These are phyloP conservation scores for Fulvia fulva DNA, from an alignment of 2,329 filamentous ascomycete genomes.

Conservation along the genomic window DNA sequence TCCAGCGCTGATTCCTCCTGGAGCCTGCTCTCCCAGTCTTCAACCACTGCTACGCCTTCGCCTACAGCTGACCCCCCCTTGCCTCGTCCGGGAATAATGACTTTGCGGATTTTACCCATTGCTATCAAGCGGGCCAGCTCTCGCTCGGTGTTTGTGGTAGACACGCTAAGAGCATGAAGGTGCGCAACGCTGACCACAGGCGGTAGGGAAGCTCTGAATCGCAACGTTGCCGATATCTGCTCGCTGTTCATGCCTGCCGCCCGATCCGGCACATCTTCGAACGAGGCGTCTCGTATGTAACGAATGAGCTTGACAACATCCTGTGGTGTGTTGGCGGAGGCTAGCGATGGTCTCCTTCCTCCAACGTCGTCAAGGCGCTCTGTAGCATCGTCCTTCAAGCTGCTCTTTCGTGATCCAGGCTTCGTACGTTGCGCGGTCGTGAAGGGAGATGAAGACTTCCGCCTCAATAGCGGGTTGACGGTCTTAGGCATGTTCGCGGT, in stretches of 20 bases:
- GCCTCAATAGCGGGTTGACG: slow-evolving; percentile 32
- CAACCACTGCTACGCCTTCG: slow-evolving; percentile 60
- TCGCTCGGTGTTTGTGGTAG: slow-evolving; percentile 62
- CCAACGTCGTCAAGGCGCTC: slow-evolving; percentile 58
- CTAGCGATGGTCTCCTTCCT: slow-evolving; percentile 50
- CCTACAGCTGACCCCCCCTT: slow-evolving; percentile 56
- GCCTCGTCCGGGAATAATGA: slow-evolving; percentile 60
- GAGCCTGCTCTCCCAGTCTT: slow-evolving; percentile 50
- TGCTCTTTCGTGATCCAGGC: slow-evolving; percentile 21
- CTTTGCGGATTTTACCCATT: slow-evolving; percentile 56
- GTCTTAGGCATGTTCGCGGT: slow-evolving; percentile 25
- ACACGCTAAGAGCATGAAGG: slow-evolving; percentile 59
- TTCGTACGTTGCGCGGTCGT: slow-evolving; percentile 36
- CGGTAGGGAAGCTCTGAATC: slow-evolving; percentile 57
- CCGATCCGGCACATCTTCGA: slow-evolving; percentile 57
- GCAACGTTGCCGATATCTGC: slow-evolving; percentile 60
- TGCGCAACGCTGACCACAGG: slow-evolving; percentile 64
- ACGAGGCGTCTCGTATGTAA: slow-evolving; percentile 60
- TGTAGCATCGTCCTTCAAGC: slow-evolving; percentile 24
- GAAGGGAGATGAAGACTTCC: slow-evolving; percentile 40
- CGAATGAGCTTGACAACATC: slow-evolving; percentile 50
- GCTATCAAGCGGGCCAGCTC: slow-evolving; percentile 60
- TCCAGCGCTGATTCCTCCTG: slow-evolving; percentile 21
- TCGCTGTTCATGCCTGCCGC: slow-evolving; percentile 60
- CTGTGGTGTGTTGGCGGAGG: slow-evolving; percentile 60